phyloP scores from a whole-genome alignment of 1,284 basidiomycete genomes.

The Microbotryomycetes sp. region DNA sequence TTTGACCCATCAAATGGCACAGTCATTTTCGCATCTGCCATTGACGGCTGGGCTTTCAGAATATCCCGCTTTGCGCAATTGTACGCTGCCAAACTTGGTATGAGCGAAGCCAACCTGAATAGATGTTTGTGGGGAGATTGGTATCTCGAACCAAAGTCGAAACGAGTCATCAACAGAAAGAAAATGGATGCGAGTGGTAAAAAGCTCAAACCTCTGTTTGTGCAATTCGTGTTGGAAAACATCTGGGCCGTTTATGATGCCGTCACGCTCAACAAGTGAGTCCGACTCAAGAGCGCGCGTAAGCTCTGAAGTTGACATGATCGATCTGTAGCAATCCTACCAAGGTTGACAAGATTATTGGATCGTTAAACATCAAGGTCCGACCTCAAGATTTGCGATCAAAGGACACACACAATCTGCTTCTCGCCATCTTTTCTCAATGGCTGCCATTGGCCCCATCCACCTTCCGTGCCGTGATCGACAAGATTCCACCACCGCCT shows the following conservation, averaged over 20 bases:
- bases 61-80: slow-evolving; percentile 88
- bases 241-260: slow-evolving; percentile 95
- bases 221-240: slow-evolving; percentile 95
- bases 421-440: slow-evolving; percentile 83
- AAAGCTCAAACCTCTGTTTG: slow-evolving; percentile 88
- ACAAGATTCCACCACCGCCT: slow-evolving; percentile 81
- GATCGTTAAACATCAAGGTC: slow-evolving; percentile 74
- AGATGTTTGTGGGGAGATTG: slow-evolving; percentile 95
- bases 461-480: slow-evolving; percentile 86
- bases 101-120: slow-evolving; percentile 80
- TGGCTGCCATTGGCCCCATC: slow-evolving; percentile 94
- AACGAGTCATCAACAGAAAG: slow-evolving; percentile 84
- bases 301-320: too few relatives aligned
- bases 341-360: slow-evolving; percentile 83
- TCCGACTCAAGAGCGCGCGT: too few relatives aligned
- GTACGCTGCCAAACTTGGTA: slow-evolving; percentile 84
- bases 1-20: slow-evolving; percentile 95
- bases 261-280: slow-evolving; percentile 76
- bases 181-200: slow-evolving; percentile 51
- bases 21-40: slow-evolving; percentile 92
- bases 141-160: slow-evolving; percentile 94
- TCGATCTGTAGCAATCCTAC: slow-evolving; percentile 79
- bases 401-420: slow-evolving; percentile 78
- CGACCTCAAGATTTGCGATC: slow-evolving; percentile 82
- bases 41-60: slow-evolving; percentile 97